Evolutionary conservation across 148 eudicot genomes (phyloP).

Genomic region (Dysphania ambrosioides): DNA sequence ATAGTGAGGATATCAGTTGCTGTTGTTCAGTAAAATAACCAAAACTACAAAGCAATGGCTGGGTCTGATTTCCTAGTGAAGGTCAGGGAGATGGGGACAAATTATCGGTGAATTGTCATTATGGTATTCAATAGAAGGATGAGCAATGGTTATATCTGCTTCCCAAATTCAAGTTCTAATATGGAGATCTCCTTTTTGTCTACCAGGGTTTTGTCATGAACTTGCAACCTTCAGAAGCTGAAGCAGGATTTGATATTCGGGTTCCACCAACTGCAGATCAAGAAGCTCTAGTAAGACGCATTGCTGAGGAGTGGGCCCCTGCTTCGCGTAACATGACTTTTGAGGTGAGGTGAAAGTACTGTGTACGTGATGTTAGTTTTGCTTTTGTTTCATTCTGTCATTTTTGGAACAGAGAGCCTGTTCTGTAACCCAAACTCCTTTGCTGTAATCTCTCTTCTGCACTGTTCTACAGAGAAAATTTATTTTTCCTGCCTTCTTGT

Average conservation of each 20-base stretch:
- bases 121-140: background rate
- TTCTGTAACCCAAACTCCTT: no score
- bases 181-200: slow-evolving; percentile 11
- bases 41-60: background rate
- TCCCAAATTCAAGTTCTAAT: slow-evolving; percentile 10
- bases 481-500: no score
- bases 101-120: background rate
- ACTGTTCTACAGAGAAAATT: no score
- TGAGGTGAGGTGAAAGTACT: slow-evolving; percentile 63
- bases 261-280: slow-evolving; percentile 84
- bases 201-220: slow-evolving; percentile 94
- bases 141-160: background rate
- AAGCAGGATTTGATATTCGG: slow-evolving; percentile 92
- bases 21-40: no score
- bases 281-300: slow-evolving; percentile 59
- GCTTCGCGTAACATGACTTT: slow-evolving; percentile 91
- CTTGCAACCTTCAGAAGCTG: slow-evolving; percentile 96
- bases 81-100: background rate
- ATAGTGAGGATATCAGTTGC: background rate
- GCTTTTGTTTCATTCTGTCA: no score
- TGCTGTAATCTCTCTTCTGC: no score
- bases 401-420: no score
- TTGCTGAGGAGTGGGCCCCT: slow-evolving; percentile 97
- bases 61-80: background rate
- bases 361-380: slow-evolving; percentile 5